These are phyloP conservation scores for Phaffia rhodozyma DNA, from an alignment of 1,284 basidiomycete genomes.

Conservation along the genomic window DNA sequence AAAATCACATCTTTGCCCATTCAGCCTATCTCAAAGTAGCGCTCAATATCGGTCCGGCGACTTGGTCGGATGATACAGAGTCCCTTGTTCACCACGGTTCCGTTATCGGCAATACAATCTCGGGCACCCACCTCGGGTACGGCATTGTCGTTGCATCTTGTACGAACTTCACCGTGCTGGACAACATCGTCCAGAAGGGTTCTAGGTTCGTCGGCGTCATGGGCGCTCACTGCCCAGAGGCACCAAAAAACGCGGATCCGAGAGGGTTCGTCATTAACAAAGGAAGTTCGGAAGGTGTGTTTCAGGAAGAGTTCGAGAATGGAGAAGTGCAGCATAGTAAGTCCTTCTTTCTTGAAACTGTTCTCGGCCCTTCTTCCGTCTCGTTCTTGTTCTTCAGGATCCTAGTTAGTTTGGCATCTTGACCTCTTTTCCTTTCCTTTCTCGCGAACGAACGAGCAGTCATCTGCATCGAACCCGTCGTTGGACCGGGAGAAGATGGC, in stretches of 20 bases:
- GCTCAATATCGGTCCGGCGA: slow-evolving; percentile 34
- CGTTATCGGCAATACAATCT: slow-evolving; percentile 32
- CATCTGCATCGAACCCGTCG: slow-evolving; percentile 34
- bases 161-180: slow-evolving; percentile 31
- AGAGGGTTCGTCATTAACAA: slow-evolving; percentile 34
- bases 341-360: slow-evolving; percentile 12
- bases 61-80: slow-evolving; percentile 37
- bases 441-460: slow-evolving; percentile 22
- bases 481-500: slow-evolving; percentile 28
- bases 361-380: background rate
- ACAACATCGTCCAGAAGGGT: slow-evolving; percentile 26
- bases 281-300: slow-evolving; percentile 30
- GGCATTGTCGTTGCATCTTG: slow-evolving; percentile 35
- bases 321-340: slow-evolving; percentile 38
- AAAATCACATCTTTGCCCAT: slow-evolving; percentile 33
- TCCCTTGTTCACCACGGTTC: slow-evolving; percentile 31
- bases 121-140: slow-evolving; percentile 34
- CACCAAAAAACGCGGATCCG: slow-evolving; percentile 33
- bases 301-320: slow-evolving; percentile 36
- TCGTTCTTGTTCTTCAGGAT: background rate
- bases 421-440: background rate
- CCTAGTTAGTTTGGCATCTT: background rate
- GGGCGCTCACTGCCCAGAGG: slow-evolving; percentile 30
- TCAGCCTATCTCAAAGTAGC: slow-evolving; percentile 34
- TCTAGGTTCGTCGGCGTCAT: slow-evolving; percentile 30